These are phyloP conservation scores for Tricholoma furcatifolium DNA, from an alignment of 768 basidiomycete genomes.

Conservation along the genomic window DNA sequence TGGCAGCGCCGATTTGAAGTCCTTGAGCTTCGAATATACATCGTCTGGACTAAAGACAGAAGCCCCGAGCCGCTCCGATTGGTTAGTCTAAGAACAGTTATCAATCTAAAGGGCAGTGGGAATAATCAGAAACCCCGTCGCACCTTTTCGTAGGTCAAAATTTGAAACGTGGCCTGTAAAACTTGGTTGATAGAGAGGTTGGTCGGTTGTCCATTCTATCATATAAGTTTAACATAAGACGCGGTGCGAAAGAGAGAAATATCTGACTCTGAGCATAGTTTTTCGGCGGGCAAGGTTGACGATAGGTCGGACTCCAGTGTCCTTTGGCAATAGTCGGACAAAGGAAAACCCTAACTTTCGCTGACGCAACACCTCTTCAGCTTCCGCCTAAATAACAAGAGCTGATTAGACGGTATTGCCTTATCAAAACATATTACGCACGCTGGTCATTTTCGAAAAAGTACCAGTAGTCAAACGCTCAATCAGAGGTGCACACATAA, in stretches of 20 bases:
- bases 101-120: background rate
- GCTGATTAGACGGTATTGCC: background rate
- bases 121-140: background rate
- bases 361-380: constrained; percentile 63
- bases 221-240: background rate
- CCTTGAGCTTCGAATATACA: constrained; percentile 71
- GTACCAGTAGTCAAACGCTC: constrained; percentile 68
- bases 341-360: constrained; percentile 81
- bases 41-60: constrained; percentile 85
- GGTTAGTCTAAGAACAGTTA: constrained; percentile 46
- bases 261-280: constrained; percentile 29
- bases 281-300: constrained; percentile 75
- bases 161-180: constrained; percentile 80
- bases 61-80: constrained; percentile 67
- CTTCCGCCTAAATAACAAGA: constrained; percentile 48
- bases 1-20: constrained; percentile 57
- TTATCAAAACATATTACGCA: constrained; percentile 27
- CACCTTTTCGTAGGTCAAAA: constrained; percentile 88
- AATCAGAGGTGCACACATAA: constrained; percentile 77
- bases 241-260: background rate
- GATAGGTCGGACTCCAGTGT: constrained; percentile 91
- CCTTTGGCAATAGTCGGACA: constrained; percentile 89
- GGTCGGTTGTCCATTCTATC: constrained; percentile 28
- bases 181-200: constrained; percentile 84
- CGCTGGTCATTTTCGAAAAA: constrained; percentile 70